A percentile compares a stretch with the other conserved stretches of the same genome.
These are phyloP conservation scores for Aspergillus proliferans DNA, from an alignment of 2,329 filamentous ascomycete genomes.

Conservation along the genomic window DNA sequence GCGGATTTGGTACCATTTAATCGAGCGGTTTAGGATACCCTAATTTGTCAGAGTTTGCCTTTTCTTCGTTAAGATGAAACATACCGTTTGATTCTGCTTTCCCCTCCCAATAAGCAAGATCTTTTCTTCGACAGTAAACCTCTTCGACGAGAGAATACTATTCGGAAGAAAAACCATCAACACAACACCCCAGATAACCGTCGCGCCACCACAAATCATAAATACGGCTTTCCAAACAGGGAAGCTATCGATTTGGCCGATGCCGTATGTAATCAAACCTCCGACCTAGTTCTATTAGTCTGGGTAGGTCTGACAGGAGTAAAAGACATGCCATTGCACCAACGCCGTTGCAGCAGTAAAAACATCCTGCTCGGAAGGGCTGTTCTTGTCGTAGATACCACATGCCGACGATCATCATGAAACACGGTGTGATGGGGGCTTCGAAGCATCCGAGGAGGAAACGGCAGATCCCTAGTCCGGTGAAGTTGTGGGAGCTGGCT, in stretches of 20 bases:
- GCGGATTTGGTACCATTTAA: constrained; percentile 45
- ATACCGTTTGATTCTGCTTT: constrained; percentile 8
- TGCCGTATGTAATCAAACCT: constrained; percentile 25
- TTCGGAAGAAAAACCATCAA: constrained; percentile 40
- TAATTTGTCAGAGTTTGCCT: not conserved
- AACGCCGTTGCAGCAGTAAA: constrained; percentile 38
- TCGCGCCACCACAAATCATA: constrained; percentile 41
- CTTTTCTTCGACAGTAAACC: constrained; percentile 41
- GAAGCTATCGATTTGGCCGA: constrained; percentile 38
- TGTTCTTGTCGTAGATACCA: constrained; percentile 46
- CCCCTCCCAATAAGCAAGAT: constrained; percentile 37
- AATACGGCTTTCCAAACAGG: constrained; percentile 43
- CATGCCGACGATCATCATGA: constrained; percentile 48
- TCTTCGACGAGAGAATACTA: constrained; percentile 37
- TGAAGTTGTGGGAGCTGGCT: constrained; percentile 38
- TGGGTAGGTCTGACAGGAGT: not conserved
- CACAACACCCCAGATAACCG: constrained; percentile 37
- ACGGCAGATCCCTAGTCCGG: constrained; percentile 38
- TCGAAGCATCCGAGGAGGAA: constrained; percentile 46
- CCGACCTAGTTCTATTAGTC: constrained; percentile 3
- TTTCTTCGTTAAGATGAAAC: not conserved
- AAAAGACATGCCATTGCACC: constrained; percentile 24
- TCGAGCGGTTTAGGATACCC: constrained; percentile 43
- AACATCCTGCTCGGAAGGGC: constrained; percentile 42
- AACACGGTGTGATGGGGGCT: constrained; percentile 44